Conservation (phyloP, 2,329 filamentous ascomycete species). For the Hypoxylon sp. region DNA sequence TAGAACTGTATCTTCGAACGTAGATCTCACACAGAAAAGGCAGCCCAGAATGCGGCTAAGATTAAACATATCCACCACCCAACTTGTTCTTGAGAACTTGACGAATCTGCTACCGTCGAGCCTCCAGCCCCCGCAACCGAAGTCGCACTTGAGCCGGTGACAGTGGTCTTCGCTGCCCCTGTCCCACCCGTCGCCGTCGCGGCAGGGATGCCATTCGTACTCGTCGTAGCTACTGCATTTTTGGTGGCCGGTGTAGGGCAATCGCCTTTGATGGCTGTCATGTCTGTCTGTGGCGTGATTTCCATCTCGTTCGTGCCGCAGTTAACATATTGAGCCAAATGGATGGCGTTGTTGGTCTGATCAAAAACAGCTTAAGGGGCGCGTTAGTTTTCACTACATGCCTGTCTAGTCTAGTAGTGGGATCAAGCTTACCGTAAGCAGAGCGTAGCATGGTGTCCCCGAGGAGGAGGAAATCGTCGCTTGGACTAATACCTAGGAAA, state of each 20-base stretch:
- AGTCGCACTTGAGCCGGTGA: slow-evolving; percentile 7
- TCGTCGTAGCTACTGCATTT: slow-evolving; percentile 13
- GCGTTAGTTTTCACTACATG: slow-evolving; percentile 4
- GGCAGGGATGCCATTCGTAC: not conserved
- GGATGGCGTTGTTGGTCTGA: slow-evolving; percentile 61
- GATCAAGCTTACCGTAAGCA: slow-evolving; percentile 59
- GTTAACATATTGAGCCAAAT: slow-evolving; percentile 64
- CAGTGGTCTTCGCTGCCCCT: not conserved
- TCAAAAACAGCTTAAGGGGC: slow-evolving; percentile 62
- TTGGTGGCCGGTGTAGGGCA: slow-evolving; percentile 43
- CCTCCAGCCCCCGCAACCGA: slow-evolving; percentile 1
- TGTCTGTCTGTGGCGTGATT: slow-evolving; percentile 50
- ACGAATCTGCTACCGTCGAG: slow-evolving; percentile 10
- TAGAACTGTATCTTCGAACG: not conserved
- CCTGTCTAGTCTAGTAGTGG: not conserved
- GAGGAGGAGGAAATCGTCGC: slow-evolving; percentile 63
- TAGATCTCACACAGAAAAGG: not conserved
- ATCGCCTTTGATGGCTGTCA: slow-evolving; percentile 47
- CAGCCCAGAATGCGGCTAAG: slow-evolving; percentile 16
- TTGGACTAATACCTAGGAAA: slow-evolving; percentile 64
- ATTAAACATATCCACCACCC: slow-evolving; percentile 17
- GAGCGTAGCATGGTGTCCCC: slow-evolving; percentile 70
- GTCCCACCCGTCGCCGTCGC: not conserved
- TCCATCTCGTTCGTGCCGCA: slow-evolving; percentile 62
- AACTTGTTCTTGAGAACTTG: slow-evolving; percentile 3